Evolutionary conservation across 108 stramenopile species (phyloP).

Genomic region (Skeletonema marinoi): DNA sequence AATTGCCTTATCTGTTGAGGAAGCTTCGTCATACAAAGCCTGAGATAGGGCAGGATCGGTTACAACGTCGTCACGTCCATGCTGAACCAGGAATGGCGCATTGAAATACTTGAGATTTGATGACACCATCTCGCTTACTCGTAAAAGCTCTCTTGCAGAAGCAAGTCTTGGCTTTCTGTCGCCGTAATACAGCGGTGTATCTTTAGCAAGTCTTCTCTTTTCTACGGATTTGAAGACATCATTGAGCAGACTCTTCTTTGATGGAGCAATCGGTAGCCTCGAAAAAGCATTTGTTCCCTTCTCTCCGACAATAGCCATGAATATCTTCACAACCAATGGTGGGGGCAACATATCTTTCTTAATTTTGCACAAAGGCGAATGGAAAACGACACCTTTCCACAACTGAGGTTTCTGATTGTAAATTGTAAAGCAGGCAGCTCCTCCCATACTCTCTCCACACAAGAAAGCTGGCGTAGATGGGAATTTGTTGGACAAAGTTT

Average conservation of each 20-base stretch:
- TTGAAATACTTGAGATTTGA: constrained; percentile 41
- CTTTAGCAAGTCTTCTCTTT: constrained; percentile 30
- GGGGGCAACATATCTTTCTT: constrained; percentile 61
- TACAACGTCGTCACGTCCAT: constrained; percentile 57
- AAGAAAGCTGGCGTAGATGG: constrained; percentile 44
- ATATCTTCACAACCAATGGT: constrained; percentile 46
- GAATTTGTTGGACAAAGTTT: constrained; percentile 35
- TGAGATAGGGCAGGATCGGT: constrained; percentile 58
- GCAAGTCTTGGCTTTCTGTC: constrained; percentile 60
- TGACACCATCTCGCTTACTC: constrained; percentile 51
- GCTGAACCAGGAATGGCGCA: constrained; percentile 60
- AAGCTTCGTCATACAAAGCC: constrained; percentile 55
- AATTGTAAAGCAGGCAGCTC: constrained; percentile 50
- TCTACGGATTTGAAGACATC: constrained; percentile 40
- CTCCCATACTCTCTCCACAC: constrained; percentile 70
- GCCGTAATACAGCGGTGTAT: constrained; percentile 33
- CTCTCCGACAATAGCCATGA: constrained; percentile 48
- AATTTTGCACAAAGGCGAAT: constrained; percentile 71
- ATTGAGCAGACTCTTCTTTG: constrained; percentile 36
- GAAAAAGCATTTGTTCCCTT: constrained; percentile 30
- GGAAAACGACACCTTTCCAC: constrained; percentile 53
- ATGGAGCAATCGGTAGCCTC: constrained; percentile 43
- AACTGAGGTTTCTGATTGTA: constrained; percentile 44
- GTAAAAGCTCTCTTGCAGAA: constrained; percentile 58
- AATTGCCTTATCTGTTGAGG: constrained; percentile 57